A percentile compares a stretch with the other conserved stretches of the same genome.
These are phyloP conservation scores for Aureobasidium melanogenum DNA, from an alignment of 2,329 filamentous ascomycete genomes.

Conservation along the genomic window DNA sequence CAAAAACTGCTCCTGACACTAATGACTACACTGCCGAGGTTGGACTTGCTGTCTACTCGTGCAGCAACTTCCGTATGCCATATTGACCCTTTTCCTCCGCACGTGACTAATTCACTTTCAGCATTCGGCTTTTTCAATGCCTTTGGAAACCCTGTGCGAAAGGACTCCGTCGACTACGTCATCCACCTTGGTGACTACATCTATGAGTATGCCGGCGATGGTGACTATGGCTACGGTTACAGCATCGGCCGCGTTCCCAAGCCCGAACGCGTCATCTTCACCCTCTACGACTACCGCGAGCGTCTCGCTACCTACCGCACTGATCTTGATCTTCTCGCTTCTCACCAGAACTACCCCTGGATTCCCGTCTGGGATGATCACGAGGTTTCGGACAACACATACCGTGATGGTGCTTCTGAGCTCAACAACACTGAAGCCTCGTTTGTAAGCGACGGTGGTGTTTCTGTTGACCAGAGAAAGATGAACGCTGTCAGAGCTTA, in stretches of 20 bases:
- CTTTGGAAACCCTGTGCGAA: conserved; percentile 30
- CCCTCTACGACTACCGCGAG: conserved; percentile 51
- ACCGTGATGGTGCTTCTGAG: conserved; percentile 50
- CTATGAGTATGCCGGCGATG: conserved; percentile 47
- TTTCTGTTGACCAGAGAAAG: conserved; percentile 65
- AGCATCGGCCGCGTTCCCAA: conserved; percentile 41
- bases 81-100: neutral
- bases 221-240: conserved; percentile 40
- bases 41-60: conserved; percentile 61
- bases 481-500: conserved; percentile 64
- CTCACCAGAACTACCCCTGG: conserved; percentile 51
- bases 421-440: conserved; percentile 60
- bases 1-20: conserved; percentile 57
- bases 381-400: conserved; percentile 58
- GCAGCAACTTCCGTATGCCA: conserved; percentile 54
- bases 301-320: conserved; percentile 51
- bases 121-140: conserved; percentile 40
- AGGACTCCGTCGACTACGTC: conserved; percentile 40
- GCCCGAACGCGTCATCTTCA: conserved; percentile 44
- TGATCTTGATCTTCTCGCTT: conserved; percentile 50
- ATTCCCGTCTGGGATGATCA: conserved; percentile 59
- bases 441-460: conserved; percentile 47
- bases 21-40: conserved; percentile 50
- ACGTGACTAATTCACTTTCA: conserved; percentile 8
- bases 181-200: conserved; percentile 49